Percentiles rank a stretch among this genome's conserved stretches.
Evolutionary conservation across 352 stramenopile species (phyloP).

Genomic region (Phytophthora nicotianae): DNA sequence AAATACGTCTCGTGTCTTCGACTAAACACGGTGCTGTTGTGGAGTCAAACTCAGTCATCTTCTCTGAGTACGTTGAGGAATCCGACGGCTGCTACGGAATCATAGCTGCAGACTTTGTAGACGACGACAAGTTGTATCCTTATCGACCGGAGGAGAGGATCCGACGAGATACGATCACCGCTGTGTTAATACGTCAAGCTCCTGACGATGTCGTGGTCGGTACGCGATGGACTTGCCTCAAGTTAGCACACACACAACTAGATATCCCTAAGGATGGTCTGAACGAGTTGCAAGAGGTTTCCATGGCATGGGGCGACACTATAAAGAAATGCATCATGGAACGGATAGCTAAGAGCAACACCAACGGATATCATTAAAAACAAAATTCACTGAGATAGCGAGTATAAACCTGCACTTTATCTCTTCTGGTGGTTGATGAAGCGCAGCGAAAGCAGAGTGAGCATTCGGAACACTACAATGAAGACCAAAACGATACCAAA

Average conservation of each 20-base stretch:
- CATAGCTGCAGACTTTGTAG: conserved; percentile 35
- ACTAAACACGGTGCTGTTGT: conserved; percentile 12
- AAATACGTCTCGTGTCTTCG: conserved; percentile 45
- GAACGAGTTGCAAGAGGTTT: conserved; percentile 22
- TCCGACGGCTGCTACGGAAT: conserved; percentile 10
- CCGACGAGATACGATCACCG: conserved; percentile 37
- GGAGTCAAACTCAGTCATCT: conserved; percentile 28
- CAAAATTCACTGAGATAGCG: too few species aligned
- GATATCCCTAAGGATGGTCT: conserved; percentile 19
- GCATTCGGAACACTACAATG: conserved; percentile 40
- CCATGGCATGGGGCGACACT: conserved; percentile 24
- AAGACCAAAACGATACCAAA: conserved; percentile 39
- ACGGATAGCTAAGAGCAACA: conserved; percentile 5
- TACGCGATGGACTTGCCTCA: conserved; percentile 27
- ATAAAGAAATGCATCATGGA: conserved; percentile 30
- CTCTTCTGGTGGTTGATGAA: conserved; percentile 47
- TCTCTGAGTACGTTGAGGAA: conserved; percentile 23
- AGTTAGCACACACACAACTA: conserved; percentile 12
- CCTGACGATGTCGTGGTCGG: conserved; percentile 18
- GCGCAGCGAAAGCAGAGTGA: conserved; percentile 44
- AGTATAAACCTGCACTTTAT: conserved; percentile 26
- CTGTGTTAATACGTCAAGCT: conserved; percentile 10
- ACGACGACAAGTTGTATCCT: conserved; percentile 45
- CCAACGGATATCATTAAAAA: too few species aligned
- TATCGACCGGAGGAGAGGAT: conserved; percentile 33